phyloP scores from a whole-genome alignment of 2,329 filamentous ascomycete genomes.

The Paraconiothyrium sp. region DNA sequence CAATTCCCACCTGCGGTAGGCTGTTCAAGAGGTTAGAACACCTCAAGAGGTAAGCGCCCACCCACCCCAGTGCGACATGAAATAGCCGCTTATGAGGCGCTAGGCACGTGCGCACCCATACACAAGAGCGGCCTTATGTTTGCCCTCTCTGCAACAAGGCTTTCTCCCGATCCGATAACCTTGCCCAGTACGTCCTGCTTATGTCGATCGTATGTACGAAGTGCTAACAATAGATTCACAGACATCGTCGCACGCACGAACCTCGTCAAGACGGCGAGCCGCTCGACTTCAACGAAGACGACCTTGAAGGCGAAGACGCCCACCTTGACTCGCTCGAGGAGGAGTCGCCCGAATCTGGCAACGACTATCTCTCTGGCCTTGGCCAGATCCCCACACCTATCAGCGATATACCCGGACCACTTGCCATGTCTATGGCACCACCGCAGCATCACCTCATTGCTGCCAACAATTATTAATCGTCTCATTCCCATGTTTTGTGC shows the following conservation, averaged over 20 bases:
- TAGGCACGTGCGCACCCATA: conserved; percentile 99
- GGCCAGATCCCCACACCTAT: conserved; percentile 44
- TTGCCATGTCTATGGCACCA: conserved; percentile 52
- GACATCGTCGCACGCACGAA: conserved; percentile 84
- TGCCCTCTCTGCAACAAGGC: conserved; percentile 99
- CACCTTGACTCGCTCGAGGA: conserved; percentile 82
- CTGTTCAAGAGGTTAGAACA: conserved; percentile 99
- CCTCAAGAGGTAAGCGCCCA: conserved; percentile 87
- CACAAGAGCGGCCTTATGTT: conserved; percentile 97
- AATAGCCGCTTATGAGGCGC: conserved; percentile 61
- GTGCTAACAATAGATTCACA: conserved; percentile 56
- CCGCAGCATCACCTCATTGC: conserved; percentile 55
- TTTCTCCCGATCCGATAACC: conserved; percentile 97
- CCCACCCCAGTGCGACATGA: conserved; percentile 46
- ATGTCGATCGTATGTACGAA: conserved; percentile 22
- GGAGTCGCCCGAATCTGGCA: conserved; percentile 77
- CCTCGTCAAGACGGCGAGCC: conserved; percentile 69
- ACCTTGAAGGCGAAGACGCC: conserved; percentile 88
- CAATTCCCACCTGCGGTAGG: conserved; percentile 96
- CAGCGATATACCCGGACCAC: conserved; percentile 48
- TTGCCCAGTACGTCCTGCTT: conserved; percentile 80
- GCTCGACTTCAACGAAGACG: conserved; percentile 79
- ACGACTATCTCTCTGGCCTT: conserved; percentile 61
- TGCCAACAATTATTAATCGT: conserved; percentile 53
- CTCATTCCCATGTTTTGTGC: conserved; percentile 24